These are phyloP conservation scores for Fraxinus angustifolia DNA, from an alignment of 305 asterid species.

Conservation along the genomic window DNA sequence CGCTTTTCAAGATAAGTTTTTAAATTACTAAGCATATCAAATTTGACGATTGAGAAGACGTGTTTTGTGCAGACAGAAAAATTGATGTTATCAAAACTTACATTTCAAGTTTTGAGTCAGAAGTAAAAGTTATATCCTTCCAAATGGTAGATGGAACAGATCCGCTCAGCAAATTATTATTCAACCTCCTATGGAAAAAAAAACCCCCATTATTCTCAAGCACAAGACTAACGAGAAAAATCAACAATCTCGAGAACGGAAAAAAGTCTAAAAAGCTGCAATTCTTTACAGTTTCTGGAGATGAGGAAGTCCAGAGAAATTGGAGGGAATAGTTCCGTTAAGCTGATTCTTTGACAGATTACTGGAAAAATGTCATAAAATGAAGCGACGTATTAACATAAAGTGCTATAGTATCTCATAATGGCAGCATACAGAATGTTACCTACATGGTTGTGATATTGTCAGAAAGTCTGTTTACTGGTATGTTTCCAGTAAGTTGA, in stretches of 20 bases:
- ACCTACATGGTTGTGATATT: conserved; percentile 39
- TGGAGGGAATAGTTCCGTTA: conserved; percentile 49
- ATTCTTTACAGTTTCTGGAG: conserved; percentile 44
- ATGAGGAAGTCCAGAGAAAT: conserved; percentile 37
- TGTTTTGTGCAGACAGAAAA: neutral
- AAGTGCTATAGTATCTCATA: neutral
- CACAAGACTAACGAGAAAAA: neutral
- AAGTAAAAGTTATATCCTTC: conserved; percentile 37
- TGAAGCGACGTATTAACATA: neutral
- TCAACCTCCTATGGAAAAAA: conserved; percentile 27
- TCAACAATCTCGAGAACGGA: neutral
- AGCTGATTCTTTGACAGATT: conserved; percentile 37
- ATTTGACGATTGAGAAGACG: neutral
- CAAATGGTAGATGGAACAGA: conserved; percentile 44
- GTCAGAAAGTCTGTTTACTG: conserved; percentile 29
- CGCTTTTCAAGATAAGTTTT: neutral
- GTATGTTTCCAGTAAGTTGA: conserved; percentile 32
- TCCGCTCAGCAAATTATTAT: conserved; percentile 41
- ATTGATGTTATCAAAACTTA: conserved; percentile 20
- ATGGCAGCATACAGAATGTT: neutral
- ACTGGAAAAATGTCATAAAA: conserved; percentile 27
- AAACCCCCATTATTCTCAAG: conserved; percentile 5
- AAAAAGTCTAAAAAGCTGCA: conserved; percentile 5
- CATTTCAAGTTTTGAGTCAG: conserved; percentile 38
- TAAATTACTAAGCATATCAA: neutral